Evolutionary conservation across 2,329 filamentous ascomycete species (phyloP).

Genomic region (Dryadomyces sulphureus): DNA sequence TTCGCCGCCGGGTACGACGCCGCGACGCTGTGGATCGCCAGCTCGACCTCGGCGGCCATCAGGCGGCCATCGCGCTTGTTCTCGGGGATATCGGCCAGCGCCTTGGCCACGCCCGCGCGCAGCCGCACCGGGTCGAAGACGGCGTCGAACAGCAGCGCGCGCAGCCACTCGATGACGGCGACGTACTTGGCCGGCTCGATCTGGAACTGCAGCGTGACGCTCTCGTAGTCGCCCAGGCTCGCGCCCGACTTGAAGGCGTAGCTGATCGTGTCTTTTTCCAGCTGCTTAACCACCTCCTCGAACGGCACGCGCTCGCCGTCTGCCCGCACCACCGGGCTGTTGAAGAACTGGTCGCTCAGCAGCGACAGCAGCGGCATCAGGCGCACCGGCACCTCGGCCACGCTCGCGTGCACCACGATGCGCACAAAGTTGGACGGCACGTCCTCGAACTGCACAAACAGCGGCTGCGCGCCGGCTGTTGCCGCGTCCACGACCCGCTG

Average conservation of each 20-base stretch:
- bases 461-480: conserved; percentile 28
- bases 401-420: conserved; percentile 67
- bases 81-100: conserved; percentile 83
- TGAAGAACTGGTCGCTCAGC: conserved; percentile 89
- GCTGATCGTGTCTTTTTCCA: conserved; percentile 81
- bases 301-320: conserved; percentile 69
- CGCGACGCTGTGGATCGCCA: conserved; percentile 66
- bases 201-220: conserved; percentile 68
- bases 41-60: conserved; percentile 51
- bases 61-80: conserved; percentile 70
- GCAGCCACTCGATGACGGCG: conserved; percentile 69
- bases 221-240: conserved; percentile 63
- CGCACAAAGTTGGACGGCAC: conserved; percentile 88
- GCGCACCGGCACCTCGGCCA: conserved; percentile 60
- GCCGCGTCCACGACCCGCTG: conserved; percentile 66
- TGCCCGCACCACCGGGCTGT: conserved; percentile 59
- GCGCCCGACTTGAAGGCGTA: conserved; percentile 60
- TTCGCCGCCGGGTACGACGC: conserved; percentile 65
- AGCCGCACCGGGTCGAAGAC: conserved; percentile 63
- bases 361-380: conserved; percentile 72
- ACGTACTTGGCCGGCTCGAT: conserved; percentile 81
- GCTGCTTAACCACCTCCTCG: conserved; percentile 78
- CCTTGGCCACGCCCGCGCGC: conserved; percentile 56
- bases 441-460: conserved; percentile 96
- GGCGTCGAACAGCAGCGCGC: conserved; percentile 73